Evolutionary conservation across 2,329 filamentous ascomycete species (phyloP).

Genomic region (Penicillium aurantiogriseum): DNA sequence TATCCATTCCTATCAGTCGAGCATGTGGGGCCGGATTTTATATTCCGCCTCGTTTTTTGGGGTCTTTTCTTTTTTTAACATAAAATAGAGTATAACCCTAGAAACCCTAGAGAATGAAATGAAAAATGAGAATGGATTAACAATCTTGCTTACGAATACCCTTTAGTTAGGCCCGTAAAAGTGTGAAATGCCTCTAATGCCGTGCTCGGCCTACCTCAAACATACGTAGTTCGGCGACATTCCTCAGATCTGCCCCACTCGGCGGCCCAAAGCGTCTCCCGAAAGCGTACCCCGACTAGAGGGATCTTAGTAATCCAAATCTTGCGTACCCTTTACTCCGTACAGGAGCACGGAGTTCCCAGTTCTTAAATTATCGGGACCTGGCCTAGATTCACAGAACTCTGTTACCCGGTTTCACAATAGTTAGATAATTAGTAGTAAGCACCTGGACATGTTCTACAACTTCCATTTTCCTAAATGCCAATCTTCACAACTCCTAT

Average conservation of each 20-base stretch:
- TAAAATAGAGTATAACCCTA: too few relatives aligned
- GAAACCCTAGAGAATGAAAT: too few relatives aligned
- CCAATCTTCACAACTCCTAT: too few relatives aligned
- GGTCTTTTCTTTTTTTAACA: neutral
- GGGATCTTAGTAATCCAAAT: neutral
- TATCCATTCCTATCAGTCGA: conserved; percentile 4
- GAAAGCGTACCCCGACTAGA: neutral
- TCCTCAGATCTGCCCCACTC: neutral
- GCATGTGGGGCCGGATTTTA: conserved; percentile 1
- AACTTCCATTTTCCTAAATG: neutral
- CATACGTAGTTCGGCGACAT: neutral
- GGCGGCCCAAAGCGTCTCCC: neutral
- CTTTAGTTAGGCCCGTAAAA: too few relatives aligned
- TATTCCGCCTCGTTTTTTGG: neutral
- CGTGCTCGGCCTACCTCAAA: neutral
- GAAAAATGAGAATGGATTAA: neutral
- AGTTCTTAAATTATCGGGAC: neutral
- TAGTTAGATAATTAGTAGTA: too few relatives aligned
- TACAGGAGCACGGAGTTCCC: too few relatives aligned
- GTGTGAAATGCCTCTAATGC: too few relatives aligned
- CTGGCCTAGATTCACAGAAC: neutral
- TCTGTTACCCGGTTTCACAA: neutral
- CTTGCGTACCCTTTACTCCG: too few relatives aligned
- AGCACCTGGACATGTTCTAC: too few relatives aligned
- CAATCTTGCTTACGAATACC: neutral